Evolutionary conservation across 768 basidiomycete species (phyloP), one percentile per base, ranked within the genome.

Genomic region (Cantharellus anzutake): DNA sequence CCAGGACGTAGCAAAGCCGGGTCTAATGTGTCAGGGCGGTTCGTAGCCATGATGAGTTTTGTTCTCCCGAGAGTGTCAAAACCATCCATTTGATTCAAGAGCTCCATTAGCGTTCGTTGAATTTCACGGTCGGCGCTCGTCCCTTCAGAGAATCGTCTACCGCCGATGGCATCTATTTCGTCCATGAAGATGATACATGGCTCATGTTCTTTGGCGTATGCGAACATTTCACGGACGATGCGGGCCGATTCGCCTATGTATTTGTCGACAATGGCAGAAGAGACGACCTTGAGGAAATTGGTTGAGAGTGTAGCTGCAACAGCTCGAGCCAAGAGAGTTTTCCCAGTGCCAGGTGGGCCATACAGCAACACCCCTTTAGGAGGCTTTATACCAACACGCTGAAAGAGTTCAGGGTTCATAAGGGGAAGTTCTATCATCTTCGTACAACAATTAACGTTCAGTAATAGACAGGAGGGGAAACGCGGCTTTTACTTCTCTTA

Each of bases 1-100:
- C 96, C 96, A 4, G 94, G 94, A 59, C 94, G 87, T 59, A 99
- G 78, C 34, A 99, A 80, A 11, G 94, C 94, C 11, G 96, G 96
- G 71, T 98, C 96, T 41, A 97, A 80, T 2, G 93, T 98, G 70
- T 99, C 96, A 0, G 96, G 96, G 67, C 96, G 78, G 75, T 98
- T 99, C 35, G 96, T 99, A n/a, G 96, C 96, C 90, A 98, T 97
- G 70, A 99, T 99, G 58, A 98, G 79, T 71, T 98, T 98, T 41
- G 93, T 97, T 64, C 76, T 77, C 51, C 96, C 96, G 38, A 99
- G 76, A 14, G 94, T 91, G 71, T 98, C 96, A 73, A 99, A 99
- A 34, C 96, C 96, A 69, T 99, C 96, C 91, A 99, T 96, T 72
- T 98, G 94, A 68, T 98, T 98, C 40, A 99, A 78, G 35, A 99